phyloP scores from a whole-genome alignment of 2,329 filamentous ascomycete species.

The Coniochaeta hoffmannii region DNA sequence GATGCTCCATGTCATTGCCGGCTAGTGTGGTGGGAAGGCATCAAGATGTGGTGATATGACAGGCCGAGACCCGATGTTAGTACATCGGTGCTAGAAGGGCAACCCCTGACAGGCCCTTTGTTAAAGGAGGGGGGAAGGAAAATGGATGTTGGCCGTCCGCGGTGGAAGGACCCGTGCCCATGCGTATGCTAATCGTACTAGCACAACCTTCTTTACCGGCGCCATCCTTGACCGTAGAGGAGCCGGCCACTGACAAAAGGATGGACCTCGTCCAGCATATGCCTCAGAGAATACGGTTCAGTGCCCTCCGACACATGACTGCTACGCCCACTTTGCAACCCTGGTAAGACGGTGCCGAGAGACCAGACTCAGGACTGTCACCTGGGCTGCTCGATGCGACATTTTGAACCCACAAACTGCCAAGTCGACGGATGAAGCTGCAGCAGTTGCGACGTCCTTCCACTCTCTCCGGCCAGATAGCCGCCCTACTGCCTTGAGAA shows the following conservation, averaged over 20 bases:
- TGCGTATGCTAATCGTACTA: neutral
- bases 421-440: neutral
- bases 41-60: neutral
- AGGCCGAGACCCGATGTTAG: slow-evolving; percentile 1
- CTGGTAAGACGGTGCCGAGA: neutral
- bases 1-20: neutral
- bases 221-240: neutral
- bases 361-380: neutral
- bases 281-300: neutral
- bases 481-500: neutral
- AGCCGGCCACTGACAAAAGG: neutral
- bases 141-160: neutral
- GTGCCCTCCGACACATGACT: neutral
- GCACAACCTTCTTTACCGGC: neutral
- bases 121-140: neutral
- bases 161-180: neutral
- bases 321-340: neutral
- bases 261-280: neutral
- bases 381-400: neutral
- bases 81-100: neutral
- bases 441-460: neutral
- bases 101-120: neutral
- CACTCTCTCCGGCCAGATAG: neutral
- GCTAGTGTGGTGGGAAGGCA: neutral
- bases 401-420: neutral